phyloP scores from a whole-genome alignment of 176 grass and related monocot species.

The Oryza australiensis region DNA sequence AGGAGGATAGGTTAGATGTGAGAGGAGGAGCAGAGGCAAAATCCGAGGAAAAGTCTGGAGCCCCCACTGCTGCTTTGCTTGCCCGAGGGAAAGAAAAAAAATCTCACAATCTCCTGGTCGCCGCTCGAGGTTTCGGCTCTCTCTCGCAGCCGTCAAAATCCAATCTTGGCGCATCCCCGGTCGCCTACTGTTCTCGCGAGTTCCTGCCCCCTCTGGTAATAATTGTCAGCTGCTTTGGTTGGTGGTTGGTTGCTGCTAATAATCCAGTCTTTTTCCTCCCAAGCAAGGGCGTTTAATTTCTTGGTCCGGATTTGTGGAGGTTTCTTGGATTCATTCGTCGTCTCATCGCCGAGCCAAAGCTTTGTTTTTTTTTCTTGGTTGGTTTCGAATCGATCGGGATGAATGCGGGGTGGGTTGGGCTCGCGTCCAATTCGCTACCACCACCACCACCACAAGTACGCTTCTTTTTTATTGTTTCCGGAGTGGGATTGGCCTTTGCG shows the following conservation, averaged over 20 bases:
- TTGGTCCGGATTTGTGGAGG: slow-evolving; percentile 26
- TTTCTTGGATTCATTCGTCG: slow-evolving; percentile 42
- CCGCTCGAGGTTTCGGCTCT: neutral
- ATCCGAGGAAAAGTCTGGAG: slow-evolving; percentile 31
- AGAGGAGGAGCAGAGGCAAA: slow-evolving; percentile 16
- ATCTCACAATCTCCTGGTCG: neutral
- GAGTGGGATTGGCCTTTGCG: slow-evolving; percentile 54
- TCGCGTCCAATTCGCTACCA: slow-evolving; percentile 47
- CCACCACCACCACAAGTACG: slow-evolving; percentile 37
- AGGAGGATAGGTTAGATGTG: slow-evolving; percentile 6
- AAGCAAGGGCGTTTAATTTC: slow-evolving; percentile 16
- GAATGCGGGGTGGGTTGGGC: slow-evolving; percentile 35
- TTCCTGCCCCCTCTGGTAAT: slow-evolving; percentile 23
- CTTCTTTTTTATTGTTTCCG: slow-evolving; percentile 55
- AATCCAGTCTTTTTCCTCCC: slow-evolving; percentile 21
- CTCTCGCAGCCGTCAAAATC: slow-evolving; percentile 44
- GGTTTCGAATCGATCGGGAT: slow-evolving; percentile 50
- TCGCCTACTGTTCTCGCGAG: slow-evolving; percentile 44
- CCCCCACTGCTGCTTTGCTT: slow-evolving; percentile 5
- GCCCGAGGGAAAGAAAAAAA: slow-evolving; percentile 17
- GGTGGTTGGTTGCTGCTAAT: slow-evolving; percentile 16
- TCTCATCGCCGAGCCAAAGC: neutral
- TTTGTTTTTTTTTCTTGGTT: slow-evolving; percentile 31
- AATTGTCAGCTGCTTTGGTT: slow-evolving; percentile 2
- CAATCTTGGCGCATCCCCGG: slow-evolving; percentile 42